These are phyloP conservation scores for Podila verticillata DNA, from an alignment of 192 early-diverging fungal species.

Conservation along the genomic window DNA sequence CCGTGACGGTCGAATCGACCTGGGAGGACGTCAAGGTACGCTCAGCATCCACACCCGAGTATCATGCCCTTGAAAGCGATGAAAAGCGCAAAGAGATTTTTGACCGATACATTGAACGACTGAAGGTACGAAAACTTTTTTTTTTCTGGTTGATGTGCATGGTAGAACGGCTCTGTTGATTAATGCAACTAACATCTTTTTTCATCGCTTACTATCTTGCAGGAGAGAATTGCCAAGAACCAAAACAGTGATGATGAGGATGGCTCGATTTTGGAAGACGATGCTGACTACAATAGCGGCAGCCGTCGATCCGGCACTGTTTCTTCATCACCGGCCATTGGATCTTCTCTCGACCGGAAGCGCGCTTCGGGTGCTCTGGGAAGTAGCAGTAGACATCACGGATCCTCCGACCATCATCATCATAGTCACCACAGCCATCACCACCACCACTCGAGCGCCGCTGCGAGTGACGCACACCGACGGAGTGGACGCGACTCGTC, in stretches of 20 bases:
- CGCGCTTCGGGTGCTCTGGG: background rate
- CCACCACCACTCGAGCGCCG: background rate
- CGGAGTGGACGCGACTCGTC: background rate
- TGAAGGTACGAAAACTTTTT: conserved; percentile 60
- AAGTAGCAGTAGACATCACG: conserved; percentile 17
- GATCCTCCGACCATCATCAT: conserved; percentile 15
- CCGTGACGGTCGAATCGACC: conserved; percentile 61
- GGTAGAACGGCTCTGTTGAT: too few species aligned
- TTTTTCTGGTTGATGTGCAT: background rate
- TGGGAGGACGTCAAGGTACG: conserved; percentile 72
- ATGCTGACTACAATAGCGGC: conserved; percentile 44
- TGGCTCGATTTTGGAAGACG: conserved; percentile 66
- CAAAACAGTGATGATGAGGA: conserved; percentile 75
- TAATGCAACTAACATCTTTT: background rate
- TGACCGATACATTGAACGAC: conserved; percentile 71
- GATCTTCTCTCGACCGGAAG: conserved; percentile 5
- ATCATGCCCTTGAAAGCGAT: conserved; percentile 72
- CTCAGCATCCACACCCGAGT: conserved; percentile 65
- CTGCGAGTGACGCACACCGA: background rate
- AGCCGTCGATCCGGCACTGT: background rate
- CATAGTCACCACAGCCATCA: conserved; percentile 5
- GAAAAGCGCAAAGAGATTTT: conserved; percentile 74
- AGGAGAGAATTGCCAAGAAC: conserved; percentile 58
- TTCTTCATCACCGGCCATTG: background rate
- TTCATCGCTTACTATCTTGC: conserved; percentile 3